These are phyloP conservation scores for Metarhizium anisopliae DNA, from an alignment of 2,329 filamentous ascomycete genomes.

Conservation along the genomic window DNA sequence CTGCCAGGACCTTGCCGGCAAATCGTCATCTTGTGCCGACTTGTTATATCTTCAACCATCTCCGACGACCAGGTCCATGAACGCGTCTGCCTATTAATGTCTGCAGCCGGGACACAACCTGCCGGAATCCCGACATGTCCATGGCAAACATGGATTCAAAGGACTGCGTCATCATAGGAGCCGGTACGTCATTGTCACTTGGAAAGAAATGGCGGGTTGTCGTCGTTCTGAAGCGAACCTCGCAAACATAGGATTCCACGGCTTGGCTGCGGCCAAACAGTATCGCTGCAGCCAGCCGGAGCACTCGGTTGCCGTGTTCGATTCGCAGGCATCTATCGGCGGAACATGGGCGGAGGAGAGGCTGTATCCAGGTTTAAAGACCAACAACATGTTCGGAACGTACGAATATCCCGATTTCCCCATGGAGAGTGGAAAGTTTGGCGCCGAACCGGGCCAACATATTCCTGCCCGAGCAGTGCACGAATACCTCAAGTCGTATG, in stretches of 20 bases:
- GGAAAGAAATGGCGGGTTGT: no score
- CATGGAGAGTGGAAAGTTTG: slow-evolving; percentile 48
- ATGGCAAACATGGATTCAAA: slow-evolving; percentile 28
- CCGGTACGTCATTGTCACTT: slow-evolving; percentile 29
- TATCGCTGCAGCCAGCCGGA: slow-evolving; percentile 50
- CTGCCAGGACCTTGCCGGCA: no score
- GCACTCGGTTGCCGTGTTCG: slow-evolving; percentile 48
- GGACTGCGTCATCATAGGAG: slow-evolving; percentile 41
- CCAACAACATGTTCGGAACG: slow-evolving; percentile 65
- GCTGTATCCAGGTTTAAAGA: slow-evolving; percentile 60
- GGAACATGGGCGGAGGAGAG: slow-evolving; percentile 63
- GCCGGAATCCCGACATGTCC: no score
- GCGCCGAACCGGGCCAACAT: slow-evolving; percentile 34
- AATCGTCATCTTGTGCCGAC: no score
- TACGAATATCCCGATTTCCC: slow-evolving; percentile 69
- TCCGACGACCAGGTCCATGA: no score
- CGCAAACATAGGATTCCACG: slow-evolving; percentile 28
- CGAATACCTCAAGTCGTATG: slow-evolving; percentile 37
- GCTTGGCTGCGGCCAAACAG: slow-evolving; percentile 52
- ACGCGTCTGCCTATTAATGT: no score
- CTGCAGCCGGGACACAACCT: no score
- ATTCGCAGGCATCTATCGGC: slow-evolving; percentile 48
- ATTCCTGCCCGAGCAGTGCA: slow-evolving; percentile 39
- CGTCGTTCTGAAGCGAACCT: background rate
- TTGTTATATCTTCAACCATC: no score